Conservation (phyloP, 805 yeast species). For the Zygotorulaspora florentina region DNA sequence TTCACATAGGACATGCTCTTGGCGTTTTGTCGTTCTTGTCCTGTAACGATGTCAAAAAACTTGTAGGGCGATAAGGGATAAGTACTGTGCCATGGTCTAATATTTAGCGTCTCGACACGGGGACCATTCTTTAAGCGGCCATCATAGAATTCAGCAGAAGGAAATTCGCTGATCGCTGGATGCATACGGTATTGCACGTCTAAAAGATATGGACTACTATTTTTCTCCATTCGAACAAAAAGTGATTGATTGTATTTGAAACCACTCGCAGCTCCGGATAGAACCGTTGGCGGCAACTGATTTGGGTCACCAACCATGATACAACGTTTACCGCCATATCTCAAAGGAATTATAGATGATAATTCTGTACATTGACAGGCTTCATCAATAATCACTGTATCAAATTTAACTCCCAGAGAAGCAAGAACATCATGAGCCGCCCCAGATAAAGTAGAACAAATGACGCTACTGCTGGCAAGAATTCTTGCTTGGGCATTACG, state of each 20-base stretch:
- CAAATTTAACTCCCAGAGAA: constrained; percentile 70
- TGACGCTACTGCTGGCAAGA: constrained; percentile 70
- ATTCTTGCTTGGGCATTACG: constrained; percentile 70
- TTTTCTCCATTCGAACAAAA: constrained; percentile 86
- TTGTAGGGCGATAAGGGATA: constrained; percentile 65
- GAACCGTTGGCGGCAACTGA: constrained; percentile 94
- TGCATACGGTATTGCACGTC: constrained; percentile 98
- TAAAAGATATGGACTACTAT: constrained; percentile 58
- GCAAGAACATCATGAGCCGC: constrained; percentile 87
- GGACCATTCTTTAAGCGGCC: constrained; percentile 74
- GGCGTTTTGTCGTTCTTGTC: constrained; percentile 60
- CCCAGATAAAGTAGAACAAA: constrained; percentile 90
- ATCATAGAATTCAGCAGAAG: constrained; percentile 76
- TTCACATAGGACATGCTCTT: constrained; percentile 71
- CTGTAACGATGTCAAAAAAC: constrained; percentile 65
- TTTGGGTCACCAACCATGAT: constrained; percentile 99
- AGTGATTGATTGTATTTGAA: constrained; percentile 83
- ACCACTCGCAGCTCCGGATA: constrained; percentile 81
- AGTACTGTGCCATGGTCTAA: constrained; percentile 69
- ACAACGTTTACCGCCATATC: constrained; percentile 86
- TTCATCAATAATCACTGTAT: constrained; percentile 90
- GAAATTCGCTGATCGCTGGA: constrained; percentile 83
- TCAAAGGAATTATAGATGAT: constrained; percentile 83
- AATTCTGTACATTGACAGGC: constrained; percentile 97
- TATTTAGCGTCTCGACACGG: constrained; percentile 55